These are phyloP conservation scores for Verruconis gallopava DNA, from an alignment of 2,329 filamentous ascomycete species.

Conservation along the genomic window DNA sequence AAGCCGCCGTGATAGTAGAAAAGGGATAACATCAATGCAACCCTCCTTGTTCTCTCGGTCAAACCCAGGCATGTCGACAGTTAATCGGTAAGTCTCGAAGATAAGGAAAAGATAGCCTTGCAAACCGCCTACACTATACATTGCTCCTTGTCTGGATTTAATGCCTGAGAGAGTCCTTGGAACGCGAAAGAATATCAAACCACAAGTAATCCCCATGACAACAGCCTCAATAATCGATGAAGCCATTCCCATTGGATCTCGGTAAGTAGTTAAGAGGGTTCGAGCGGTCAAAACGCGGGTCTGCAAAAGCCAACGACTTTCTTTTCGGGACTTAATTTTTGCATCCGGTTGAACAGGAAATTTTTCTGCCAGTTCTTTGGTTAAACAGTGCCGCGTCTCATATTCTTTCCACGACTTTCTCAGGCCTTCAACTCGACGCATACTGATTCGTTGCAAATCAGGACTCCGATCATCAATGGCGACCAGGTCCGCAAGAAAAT, in stretches of 20 bases:
- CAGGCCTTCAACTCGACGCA: conserved; percentile 46
- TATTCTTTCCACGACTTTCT: conserved; percentile 41
- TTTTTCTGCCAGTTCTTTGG: too few relatives aligned
- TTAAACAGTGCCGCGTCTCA: conserved; percentile 40
- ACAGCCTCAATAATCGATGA: conserved; percentile 58
- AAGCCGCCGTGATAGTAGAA: conserved; percentile 55
- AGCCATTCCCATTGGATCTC: conserved; percentile 63
- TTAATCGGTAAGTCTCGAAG: conserved; percentile 64
- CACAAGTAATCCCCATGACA: conserved; percentile 56
- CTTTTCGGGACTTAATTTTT: too few relatives aligned
- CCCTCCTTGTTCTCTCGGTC: conserved; percentile 64
- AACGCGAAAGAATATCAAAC: conserved; percentile 59
- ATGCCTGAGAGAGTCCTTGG: conserved; percentile 57
- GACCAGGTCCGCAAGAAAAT: conserved; percentile 61
- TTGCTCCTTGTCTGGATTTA: conserved; percentile 56
- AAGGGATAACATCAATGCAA: conserved; percentile 56
- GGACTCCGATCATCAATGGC: conserved; percentile 59
- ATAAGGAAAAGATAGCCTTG: conserved; percentile 67
- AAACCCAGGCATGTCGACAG: conserved; percentile 60
- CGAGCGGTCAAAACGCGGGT: too few relatives aligned
- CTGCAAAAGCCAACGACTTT: conserved; percentile 42
- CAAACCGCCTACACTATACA: conserved; percentile 58
- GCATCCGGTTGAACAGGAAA: too few relatives aligned
- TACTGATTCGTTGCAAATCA: conserved; percentile 49
- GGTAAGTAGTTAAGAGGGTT: conserved; percentile 56